Evolutionary conservation across 2,329 filamentous ascomycete species (phyloP).

Genomic region (Sclerotinia spermophila): DNA sequence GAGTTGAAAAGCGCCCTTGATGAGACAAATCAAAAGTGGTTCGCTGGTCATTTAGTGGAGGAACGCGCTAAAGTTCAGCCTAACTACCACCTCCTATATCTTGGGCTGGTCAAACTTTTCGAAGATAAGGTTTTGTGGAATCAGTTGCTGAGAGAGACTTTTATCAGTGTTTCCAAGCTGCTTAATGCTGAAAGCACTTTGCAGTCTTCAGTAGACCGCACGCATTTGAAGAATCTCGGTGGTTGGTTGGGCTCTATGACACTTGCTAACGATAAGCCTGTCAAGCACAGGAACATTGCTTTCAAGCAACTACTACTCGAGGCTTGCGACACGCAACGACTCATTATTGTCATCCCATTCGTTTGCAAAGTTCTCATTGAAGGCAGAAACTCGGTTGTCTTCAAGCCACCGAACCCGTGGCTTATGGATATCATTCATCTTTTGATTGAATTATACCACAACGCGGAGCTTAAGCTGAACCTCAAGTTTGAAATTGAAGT

Average conservation of each 20-base stretch:
- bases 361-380: slow-evolving; percentile 94
- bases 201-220: slow-evolving; percentile 77
- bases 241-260: slow-evolving; percentile 92
- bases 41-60: slow-evolving; percentile 90
- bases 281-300: slow-evolving; percentile 93
- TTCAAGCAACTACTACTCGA: slow-evolving; percentile 95
- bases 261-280: slow-evolving; percentile 87
- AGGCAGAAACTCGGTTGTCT: slow-evolving; percentile 79
- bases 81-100: slow-evolving; percentile 91
- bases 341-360: slow-evolving; percentile 92
- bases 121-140: slow-evolving; percentile 75
- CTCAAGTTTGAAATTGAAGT: slow-evolving; percentile 99
- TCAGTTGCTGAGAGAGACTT: slow-evolving; percentile 91
- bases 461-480: slow-evolving; percentile 89
- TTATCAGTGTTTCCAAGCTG: slow-evolving; percentile 77
- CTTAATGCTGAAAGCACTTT: slow-evolving; percentile 87
- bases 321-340: slow-evolving; percentile 85
- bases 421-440: slow-evolving; percentile 92
- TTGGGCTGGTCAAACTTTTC: slow-evolving; percentile 82
- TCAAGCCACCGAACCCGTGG: slow-evolving; percentile 95
- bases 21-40: slow-evolving; percentile 88
- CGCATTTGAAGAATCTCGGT: slow-evolving; percentile 88
- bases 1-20: slow-evolving; percentile 78
- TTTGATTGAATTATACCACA: slow-evolving; percentile 89
- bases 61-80: slow-evolving; percentile 96